Base-by-base conservation (phyloP, 306 rosid genomes). In the Dryas alaskensis region DNA sequence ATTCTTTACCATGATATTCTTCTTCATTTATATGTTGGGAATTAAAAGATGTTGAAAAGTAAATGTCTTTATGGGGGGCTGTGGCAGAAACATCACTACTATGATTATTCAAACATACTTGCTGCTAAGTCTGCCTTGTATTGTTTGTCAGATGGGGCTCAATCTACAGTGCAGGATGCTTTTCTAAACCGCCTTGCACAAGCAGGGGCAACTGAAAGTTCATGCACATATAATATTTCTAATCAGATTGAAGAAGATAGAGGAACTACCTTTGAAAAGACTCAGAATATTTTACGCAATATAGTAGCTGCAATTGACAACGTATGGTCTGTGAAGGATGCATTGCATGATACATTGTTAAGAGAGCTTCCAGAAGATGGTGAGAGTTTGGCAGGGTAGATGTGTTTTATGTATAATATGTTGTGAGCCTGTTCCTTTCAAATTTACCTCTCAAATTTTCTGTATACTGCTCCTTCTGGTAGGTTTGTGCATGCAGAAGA, bases 181-280 rank as follows among this genome's bases (percentile, higher is more conserved):
- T 88, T 93, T 81, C 90, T 89, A n/a, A 74, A 82, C 73, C 96
- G 96, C 61, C 92, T 90, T 65, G 40, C 90, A 68, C 87, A 90
- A 76, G 87, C 87, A 59, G 97, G 92, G 74, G 98, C 98, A n/a
- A 93, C 97, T 53, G 91, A 92, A 87, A 90, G 85, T 81, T 89
- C 97, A 57, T 90, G 92, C 31, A 55, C 83, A 4, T 54, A 64
- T 82, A 58, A 75, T 69, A 77, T 52, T 5, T 63, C 76, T 63
- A 77, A 75, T 46, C 82, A 75, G 79, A 77, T 77, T 84, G 90
- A 87, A 81, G 88, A 79, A 62, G 82, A 81, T 64, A 70, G 70
- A 52, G 81, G 77, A 69, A 67, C 57, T 53, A 63, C 76, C 31
- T 49, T 59, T 53, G 86, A 83, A 67, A 81, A 80, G 67, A 79